Evolutionary conservation across 352 stramenopile genomes (phyloP).

Genomic region (Elongisporangium prolatum): DNA sequence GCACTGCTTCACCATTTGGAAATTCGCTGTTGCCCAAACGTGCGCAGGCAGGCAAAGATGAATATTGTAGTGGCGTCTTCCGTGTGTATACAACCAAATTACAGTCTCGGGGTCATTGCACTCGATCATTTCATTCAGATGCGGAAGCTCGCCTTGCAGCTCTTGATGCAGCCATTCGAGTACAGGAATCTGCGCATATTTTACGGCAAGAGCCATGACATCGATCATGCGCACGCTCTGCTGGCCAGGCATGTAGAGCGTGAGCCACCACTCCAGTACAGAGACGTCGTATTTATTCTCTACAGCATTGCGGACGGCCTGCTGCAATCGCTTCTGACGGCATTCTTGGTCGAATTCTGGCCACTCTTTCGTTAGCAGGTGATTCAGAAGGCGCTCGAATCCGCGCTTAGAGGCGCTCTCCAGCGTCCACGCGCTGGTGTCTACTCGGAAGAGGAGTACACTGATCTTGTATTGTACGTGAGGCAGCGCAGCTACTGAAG

Average conservation of each 20-base stretch:
- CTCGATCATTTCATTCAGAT: neutral
- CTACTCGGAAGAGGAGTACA: neutral
- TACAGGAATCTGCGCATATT: neutral
- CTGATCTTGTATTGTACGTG: neutral
- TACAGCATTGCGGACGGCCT: neutral
- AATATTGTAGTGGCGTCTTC: neutral
- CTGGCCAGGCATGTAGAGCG: neutral
- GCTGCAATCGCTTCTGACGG: neutral
- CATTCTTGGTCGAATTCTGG: neutral
- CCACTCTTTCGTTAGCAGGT: neutral
- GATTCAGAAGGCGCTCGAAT: neutral
- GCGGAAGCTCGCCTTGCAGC: neutral
- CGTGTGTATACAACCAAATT: neutral
- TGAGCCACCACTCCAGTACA: neutral
- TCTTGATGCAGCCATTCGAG: neutral
- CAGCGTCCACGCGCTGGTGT: neutral
- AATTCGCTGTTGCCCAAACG: neutral
- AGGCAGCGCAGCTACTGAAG: neutral
- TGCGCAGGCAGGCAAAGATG: neutral
- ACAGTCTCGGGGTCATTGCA: neutral
- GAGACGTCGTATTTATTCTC: neutral
- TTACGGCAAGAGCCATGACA: neutral
- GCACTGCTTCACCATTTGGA: neutral
- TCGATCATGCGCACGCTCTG: neutral
- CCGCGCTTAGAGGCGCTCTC: neutral